A percentile compares a stretch with the other conserved stretches of the same genome.
Evolutionary conservation across 331 rosid genomes (phyloP).

Genomic region (Pyrus hybrid): DNA sequence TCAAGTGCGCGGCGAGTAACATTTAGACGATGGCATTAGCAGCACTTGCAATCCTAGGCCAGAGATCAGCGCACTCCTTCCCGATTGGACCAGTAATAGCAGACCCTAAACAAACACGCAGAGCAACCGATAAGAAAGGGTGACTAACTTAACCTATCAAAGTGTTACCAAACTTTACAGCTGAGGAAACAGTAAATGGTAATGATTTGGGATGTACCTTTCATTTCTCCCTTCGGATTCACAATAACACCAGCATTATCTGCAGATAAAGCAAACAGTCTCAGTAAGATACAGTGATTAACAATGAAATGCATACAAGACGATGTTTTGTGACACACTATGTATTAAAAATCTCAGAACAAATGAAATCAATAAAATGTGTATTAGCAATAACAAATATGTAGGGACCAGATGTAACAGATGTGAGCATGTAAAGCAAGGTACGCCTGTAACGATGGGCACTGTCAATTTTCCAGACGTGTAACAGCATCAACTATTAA

Average conservation of each 20-base stretch:
- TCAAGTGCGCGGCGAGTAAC: neutral
- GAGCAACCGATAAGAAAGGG: neutral
- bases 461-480: constrained; percentile 1
- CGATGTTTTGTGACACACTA: no score
- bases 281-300: neutral
- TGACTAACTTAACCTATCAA: neutral
- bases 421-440: constrained; percentile 5
- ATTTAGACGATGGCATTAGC: constrained; percentile 38
- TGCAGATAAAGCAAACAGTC: neutral
- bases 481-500: constrained; percentile 5
- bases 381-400: neutral
- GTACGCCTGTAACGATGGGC: constrained; percentile 15
- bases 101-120: constrained; percentile 20
- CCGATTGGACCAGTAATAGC: constrained; percentile 48
- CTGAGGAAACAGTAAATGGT: no score
- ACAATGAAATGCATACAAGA: neutral
- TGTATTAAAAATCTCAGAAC: no score
- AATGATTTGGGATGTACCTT: constrained; percentile 14
- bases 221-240: constrained; percentile 50
- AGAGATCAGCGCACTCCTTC: constrained; percentile 46
- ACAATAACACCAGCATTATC: constrained; percentile 51
- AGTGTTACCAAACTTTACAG: neutral
- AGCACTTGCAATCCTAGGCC: constrained; percentile 50
- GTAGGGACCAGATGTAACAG: constrained; percentile 18
- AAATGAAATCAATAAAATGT: no score